phyloP scores from a whole-genome alignment of 2,329 filamentous ascomycete species.

The Macroventuria anomochaeta region DNA sequence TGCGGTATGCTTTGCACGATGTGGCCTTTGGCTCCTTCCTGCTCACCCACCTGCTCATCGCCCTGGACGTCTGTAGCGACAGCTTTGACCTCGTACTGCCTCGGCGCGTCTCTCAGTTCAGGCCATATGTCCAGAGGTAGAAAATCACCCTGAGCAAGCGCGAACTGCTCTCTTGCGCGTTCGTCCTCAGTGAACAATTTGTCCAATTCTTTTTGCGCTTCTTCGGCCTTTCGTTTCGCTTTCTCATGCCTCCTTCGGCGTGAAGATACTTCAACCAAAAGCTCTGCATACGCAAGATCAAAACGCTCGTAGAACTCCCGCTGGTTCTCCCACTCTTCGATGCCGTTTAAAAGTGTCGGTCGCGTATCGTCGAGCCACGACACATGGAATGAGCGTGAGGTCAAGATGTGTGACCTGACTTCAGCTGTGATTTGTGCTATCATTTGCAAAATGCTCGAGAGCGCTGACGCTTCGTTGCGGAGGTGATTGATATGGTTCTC shows the following conservation, averaged over 20 bases:
- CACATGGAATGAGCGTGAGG: slow-evolving; percentile 67
- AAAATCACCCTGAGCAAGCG: slow-evolving; percentile 82
- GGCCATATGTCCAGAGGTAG: slow-evolving; percentile 89
- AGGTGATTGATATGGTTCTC: slow-evolving; percentile 67
- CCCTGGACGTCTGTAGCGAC: slow-evolving; percentile 23
- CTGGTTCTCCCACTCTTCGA: slow-evolving; percentile 78
- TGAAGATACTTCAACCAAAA: slow-evolving; percentile 83
- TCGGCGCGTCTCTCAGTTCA: slow-evolving; percentile 54
- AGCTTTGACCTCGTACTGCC: slow-evolving; percentile 43
- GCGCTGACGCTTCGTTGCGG: slow-evolving; percentile 62
- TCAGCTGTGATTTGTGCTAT: slow-evolving; percentile 72
- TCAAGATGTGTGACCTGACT: slow-evolving; percentile 69
- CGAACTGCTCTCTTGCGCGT: slow-evolving; percentile 76
- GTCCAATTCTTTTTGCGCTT: slow-evolving; percentile 78
- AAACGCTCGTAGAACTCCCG: slow-evolving; percentile 88
- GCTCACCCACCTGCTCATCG: slow-evolving; percentile 23
- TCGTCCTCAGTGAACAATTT: slow-evolving; percentile 75
- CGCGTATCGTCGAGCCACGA: slow-evolving; percentile 76
- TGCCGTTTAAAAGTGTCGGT: slow-evolving; percentile 67
- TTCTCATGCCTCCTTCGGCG: slow-evolving; percentile 75
- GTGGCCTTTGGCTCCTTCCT: slow-evolving; percentile 19
- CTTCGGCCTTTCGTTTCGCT: slow-evolving; percentile 75
- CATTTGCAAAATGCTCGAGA: slow-evolving; percentile 67
- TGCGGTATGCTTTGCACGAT: slow-evolving; percentile 44
- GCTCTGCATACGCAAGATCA: slow-evolving; percentile 78